Conservation (phyloP, 164 flowering plant species). For the Magnolia sinica region DNA sequence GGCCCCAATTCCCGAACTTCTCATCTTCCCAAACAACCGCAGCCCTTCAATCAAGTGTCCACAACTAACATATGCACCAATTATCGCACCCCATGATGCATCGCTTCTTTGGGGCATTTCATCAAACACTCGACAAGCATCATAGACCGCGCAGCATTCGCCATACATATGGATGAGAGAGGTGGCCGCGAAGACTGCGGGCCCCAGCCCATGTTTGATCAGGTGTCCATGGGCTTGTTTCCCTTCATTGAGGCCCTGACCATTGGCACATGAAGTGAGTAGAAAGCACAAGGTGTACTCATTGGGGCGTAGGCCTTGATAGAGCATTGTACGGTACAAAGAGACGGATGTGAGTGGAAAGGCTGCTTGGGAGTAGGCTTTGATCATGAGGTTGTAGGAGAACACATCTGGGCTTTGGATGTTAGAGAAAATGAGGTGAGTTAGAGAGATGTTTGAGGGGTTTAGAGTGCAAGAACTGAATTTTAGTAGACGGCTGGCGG, state of each 20-base stretch:
- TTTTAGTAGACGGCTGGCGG: conserved; percentile 18
- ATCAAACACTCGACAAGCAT: conserved; percentile 8
- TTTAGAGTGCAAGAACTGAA: conserved; percentile 7
- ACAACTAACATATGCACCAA: conserved; percentile 7
- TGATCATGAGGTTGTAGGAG: conserved; percentile 19
- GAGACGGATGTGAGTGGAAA: conserved; percentile 4
- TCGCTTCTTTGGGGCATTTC: conserved; percentile 18
- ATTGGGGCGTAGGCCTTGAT: conserved; percentile 16
- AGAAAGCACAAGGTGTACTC: conserved; percentile 28
- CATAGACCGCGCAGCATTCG: conserved; percentile 6
- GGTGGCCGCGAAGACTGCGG: conserved; percentile 8
- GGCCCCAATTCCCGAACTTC: conserved; percentile 10
- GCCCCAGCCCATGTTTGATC: conserved; percentile 12
- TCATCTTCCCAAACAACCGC: conserved; percentile 18
- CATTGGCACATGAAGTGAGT: conserved; percentile 19
- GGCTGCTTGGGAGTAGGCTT: conserved; percentile 12
- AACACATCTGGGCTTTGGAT: conserved; percentile 22
- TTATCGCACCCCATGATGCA: conserved; percentile 20
- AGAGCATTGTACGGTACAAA: conserved; percentile 15
- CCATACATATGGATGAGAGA: conserved; percentile 23
- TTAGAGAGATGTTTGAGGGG: conserved; percentile 9
- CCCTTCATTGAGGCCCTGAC: conserved; percentile 12
- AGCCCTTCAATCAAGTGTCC: conserved; percentile 8
- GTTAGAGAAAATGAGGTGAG: conserved; percentile 15
- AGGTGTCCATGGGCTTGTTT: conserved; percentile 20